phyloP scores from a whole-genome alignment of 768 basidiomycete species.

The Dendrothele bispora region DNA sequence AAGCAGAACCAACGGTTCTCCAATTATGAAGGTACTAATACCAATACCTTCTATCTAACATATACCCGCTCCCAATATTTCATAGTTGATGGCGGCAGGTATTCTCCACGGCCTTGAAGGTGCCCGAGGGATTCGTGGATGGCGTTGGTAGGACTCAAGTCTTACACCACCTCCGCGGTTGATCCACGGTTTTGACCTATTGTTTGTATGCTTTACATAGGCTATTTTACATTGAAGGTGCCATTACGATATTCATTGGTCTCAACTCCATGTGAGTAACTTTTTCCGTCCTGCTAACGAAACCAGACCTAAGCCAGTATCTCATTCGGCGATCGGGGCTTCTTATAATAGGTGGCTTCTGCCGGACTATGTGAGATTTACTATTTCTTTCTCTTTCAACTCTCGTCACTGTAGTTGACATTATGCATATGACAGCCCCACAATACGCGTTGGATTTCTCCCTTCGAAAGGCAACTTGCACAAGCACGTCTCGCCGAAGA shows the following conservation, averaged over 20 bases:
- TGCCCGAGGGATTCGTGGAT: constrained; percentile 61
- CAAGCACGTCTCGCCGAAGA: constrained; percentile 69
- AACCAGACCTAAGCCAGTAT: no score
- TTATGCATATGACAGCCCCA: constrained; percentile 38
- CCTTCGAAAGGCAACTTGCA: constrained; percentile 53
- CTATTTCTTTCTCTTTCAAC: not conserved
- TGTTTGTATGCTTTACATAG: constrained; percentile 68
- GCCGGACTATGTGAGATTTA: constrained; percentile 53
- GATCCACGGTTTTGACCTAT: not conserved
- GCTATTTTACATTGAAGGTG: no score
- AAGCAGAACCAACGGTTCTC: no score
- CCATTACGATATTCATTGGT: constrained; percentile 61
- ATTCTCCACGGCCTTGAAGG: constrained; percentile 72
- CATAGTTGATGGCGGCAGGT: constrained; percentile 70
- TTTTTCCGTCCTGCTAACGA: no score
- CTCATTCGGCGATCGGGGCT: no score
- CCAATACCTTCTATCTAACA: not conserved
- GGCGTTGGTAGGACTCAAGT: constrained; percentile 56
- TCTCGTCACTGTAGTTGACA: no score
- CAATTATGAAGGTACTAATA: not conserved
- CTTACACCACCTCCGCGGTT: not conserved
- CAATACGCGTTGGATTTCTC: constrained; percentile 61
- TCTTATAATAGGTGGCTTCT: constrained; percentile 63
- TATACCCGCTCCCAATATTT: no score
- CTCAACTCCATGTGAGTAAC: constrained; percentile 45